A percentile compares a stretch with the other conserved stretches of the same genome.
These are phyloP conservation scores for Delonix regia DNA, from an alignment of 306 rosid genomes.

Conservation along the genomic window DNA sequence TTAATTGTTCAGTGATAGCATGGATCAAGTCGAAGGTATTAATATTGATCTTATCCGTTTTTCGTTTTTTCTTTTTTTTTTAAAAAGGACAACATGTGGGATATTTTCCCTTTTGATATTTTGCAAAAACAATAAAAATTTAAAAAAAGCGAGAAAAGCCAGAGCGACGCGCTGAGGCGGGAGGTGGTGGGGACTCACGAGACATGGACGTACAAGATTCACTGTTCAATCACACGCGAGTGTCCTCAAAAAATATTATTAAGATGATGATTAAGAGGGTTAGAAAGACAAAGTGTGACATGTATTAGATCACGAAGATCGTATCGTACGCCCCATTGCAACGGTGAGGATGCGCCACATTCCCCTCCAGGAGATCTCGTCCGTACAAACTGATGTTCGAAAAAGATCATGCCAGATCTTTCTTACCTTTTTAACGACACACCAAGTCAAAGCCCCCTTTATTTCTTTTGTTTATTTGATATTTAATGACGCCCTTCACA, in stretches of 20 bases:
- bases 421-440: background rate
- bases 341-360: conserved; percentile 28
- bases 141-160: background rate
- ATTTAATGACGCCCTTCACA: too few relatives aligned
- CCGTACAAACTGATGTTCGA: conserved; percentile 19
- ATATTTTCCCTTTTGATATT: too few relatives aligned
- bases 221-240: conserved; percentile 80
- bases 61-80: too few relatives aligned
- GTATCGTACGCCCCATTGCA: conserved; percentile 4
- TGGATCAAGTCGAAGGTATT: too few relatives aligned
- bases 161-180: background rate
- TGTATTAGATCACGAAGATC: conserved; percentile 29
- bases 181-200: conserved; percentile 16
- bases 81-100: too few relatives aligned
- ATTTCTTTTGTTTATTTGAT: too few relatives aligned
- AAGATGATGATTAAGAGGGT: conserved; percentile 59
- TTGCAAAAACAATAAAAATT: background rate
- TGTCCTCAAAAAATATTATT: conserved; percentile 49
- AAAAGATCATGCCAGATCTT: conserved; percentile 37
- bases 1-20: too few relatives aligned
- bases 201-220: conserved; percentile 27
- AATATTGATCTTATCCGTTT: too few relatives aligned
- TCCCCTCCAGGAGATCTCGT: conserved; percentile 16
- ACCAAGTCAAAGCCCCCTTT: conserved; percentile 39
- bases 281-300: conserved; percentile 41